A percentile compares a stretch with the other conserved stretches of the same genome.
Conservation (phyloP, 306 rosid species). For the Quercus variabilis region DNA sequence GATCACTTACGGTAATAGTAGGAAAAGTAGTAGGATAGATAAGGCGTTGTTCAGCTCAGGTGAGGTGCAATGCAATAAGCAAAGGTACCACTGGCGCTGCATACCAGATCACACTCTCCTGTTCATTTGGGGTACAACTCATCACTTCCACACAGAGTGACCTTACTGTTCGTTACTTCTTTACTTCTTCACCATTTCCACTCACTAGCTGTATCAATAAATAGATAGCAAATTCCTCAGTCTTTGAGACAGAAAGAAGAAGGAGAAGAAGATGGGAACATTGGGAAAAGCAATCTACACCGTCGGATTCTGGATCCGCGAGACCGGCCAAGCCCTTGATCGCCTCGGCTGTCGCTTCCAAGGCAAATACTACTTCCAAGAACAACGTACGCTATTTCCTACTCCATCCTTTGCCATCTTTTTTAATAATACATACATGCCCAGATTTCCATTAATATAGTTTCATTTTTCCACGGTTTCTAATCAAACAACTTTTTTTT, state of each 20-base stretch:
- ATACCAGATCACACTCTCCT: background rate
- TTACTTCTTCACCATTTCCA: too few relatives aligned
- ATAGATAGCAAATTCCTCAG: too few relatives aligned
- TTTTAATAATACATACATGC: too few relatives aligned
- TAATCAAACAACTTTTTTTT: too few relatives aligned
- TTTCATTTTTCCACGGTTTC: too few relatives aligned
- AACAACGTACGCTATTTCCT: constrained; percentile 48
- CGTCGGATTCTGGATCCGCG: constrained; percentile 98
- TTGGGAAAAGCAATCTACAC: constrained; percentile 80
- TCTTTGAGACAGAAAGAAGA: background rate
- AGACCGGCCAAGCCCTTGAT: constrained; percentile 92
- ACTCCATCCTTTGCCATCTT: background rate
- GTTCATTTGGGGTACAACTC: too few relatives aligned
- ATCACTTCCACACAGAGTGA: too few relatives aligned
- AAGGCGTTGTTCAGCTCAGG: background rate
- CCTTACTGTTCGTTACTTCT: background rate
- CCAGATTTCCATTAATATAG: too few relatives aligned
- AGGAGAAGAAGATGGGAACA: constrained; percentile 61
- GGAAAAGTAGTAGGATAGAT: background rate
- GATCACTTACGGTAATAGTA: background rate
- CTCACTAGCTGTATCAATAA: too few relatives aligned
- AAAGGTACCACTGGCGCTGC: background rate
- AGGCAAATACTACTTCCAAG: constrained; percentile 82
- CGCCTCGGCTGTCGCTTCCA: constrained; percentile 93
- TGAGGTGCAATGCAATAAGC: too few relatives aligned